Conservation (phyloP, 257 asterid genomes). For the Solanum arcanum region DNA sequence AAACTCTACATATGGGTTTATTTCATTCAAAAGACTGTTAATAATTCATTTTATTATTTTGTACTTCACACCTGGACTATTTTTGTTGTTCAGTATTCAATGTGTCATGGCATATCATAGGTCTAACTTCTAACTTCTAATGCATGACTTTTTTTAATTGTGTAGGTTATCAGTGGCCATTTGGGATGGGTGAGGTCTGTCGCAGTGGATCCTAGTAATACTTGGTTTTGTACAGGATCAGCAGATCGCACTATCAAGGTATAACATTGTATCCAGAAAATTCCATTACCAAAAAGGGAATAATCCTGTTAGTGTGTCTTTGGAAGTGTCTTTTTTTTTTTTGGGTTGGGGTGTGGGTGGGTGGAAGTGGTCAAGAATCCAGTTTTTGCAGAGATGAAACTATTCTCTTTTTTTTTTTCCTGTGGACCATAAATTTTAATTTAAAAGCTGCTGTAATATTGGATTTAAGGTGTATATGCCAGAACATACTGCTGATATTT, state of each 20-base stretch:
- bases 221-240: constrained; percentile 1
- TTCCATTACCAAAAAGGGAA: background rate
- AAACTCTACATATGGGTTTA: background rate
- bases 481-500: background rate
- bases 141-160: background rate
- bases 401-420: background rate
- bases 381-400: background rate
- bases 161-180: constrained; percentile 94
- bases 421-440: background rate
- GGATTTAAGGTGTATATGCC: background rate
- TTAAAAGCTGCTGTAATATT: background rate
- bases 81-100: background rate
- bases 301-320: background rate
- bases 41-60: background rate
- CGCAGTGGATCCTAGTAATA: constrained; percentile 2
- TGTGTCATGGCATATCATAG: background rate
- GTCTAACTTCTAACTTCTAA: background rate
- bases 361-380: background rate
- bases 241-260: constrained; percentile 17
- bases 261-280: background rate
- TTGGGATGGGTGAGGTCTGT: constrained; percentile 4
- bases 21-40: background rate
- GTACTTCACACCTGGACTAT: background rate
- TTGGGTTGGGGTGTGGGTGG: background rate
- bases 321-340: background rate